Percentiles rank a stretch among this genome's conserved stretches.
phyloP scores from a whole-genome alignment of 169 alveolate species.

The Plasmodium gallinaceum region DNA sequence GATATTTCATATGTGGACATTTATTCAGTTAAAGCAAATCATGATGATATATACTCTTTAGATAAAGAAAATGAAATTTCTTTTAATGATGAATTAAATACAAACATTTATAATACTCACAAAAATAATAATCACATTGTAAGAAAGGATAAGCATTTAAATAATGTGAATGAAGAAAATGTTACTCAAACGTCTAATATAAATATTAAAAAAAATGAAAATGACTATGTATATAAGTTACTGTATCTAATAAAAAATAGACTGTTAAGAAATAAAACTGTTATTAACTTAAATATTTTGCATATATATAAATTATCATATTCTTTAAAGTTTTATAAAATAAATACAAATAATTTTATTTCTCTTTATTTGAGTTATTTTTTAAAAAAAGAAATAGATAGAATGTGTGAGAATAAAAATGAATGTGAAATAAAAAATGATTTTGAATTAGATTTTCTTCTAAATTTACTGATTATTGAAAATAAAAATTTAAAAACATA shows the following conservation, averaged over 20 bases:
- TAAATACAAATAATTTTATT: conserved; percentile 21
- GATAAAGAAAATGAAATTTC: not conserved
- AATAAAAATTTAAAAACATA: conserved; percentile 23
- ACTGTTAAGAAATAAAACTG: conserved; percentile 1
- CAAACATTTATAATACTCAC: no score
- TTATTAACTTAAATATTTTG: not conserved
- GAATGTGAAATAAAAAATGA: conserved; percentile 18
- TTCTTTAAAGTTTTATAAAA: conserved; percentile 31
- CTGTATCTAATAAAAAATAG: conserved; percentile 12
- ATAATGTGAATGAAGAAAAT: not conserved
- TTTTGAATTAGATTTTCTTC: conserved; percentile 26
- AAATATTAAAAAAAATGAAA: conserved; percentile 3
- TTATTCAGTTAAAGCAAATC: not conserved
- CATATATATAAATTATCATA: conserved; percentile 58
- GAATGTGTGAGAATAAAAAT: conserved; percentile 11
- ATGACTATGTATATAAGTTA: conserved; percentile 38
- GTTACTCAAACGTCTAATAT: not conserved
- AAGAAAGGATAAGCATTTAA: not conserved
- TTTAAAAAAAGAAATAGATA: conserved; percentile 55
- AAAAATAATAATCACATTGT: no score
- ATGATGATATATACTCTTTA: not conserved
- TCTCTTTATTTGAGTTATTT: conserved; percentile 31
- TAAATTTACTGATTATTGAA: conserved; percentile 16
- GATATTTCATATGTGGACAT: conserved; percentile 35
- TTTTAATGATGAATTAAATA: no score